phyloP scores from a whole-genome alignment of 192 early-diverging fungal species.

The Coemansia reversa region DNA sequence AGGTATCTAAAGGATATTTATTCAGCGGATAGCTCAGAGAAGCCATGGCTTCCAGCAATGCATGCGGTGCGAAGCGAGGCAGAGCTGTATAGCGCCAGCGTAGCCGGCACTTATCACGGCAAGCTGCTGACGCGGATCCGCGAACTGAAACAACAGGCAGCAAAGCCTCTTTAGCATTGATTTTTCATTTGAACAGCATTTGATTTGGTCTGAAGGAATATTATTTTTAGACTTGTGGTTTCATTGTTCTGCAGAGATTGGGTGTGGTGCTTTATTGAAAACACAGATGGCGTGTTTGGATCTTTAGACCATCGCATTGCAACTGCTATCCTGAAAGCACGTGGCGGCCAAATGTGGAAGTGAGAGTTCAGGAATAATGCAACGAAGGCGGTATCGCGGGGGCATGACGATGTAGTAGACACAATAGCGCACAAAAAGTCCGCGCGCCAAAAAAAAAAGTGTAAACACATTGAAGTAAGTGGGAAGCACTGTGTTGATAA shows the following conservation, averaged over 20 bases:
- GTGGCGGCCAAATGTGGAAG: background rate
- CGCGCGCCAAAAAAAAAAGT: background rate
- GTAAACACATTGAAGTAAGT: background rate
- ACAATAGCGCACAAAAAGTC: background rate
- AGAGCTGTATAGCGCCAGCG: slow-evolving; percentile 18
- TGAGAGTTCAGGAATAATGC: background rate
- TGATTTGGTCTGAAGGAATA: background rate
- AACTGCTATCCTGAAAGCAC: background rate
- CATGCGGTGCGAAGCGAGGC: slow-evolving; percentile 24
- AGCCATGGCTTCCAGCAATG: slow-evolving; percentile 20
- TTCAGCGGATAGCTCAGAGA: background rate
- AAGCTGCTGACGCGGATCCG: slow-evolving; percentile 25
- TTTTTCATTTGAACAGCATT: background rate
- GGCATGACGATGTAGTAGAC: background rate
- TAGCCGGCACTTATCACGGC: slow-evolving; percentile 33
- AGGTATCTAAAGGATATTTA: background rate
- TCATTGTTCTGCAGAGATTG: too few relatives aligned
- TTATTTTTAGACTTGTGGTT: background rate
- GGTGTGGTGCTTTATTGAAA: background rate
- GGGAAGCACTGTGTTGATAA: background rate
- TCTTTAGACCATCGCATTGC: background rate
- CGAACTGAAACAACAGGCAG: slow-evolving; percentile 21
- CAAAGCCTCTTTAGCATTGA: background rate
- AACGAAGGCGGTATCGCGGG: background rate
- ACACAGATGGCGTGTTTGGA: background rate